A percentile compares a stretch with the other conserved stretches of the same genome.
These are phyloP conservation scores for Coniferiporia weirii DNA, from an alignment of 1,284 basidiomycete genomes.

Conservation along the genomic window DNA sequence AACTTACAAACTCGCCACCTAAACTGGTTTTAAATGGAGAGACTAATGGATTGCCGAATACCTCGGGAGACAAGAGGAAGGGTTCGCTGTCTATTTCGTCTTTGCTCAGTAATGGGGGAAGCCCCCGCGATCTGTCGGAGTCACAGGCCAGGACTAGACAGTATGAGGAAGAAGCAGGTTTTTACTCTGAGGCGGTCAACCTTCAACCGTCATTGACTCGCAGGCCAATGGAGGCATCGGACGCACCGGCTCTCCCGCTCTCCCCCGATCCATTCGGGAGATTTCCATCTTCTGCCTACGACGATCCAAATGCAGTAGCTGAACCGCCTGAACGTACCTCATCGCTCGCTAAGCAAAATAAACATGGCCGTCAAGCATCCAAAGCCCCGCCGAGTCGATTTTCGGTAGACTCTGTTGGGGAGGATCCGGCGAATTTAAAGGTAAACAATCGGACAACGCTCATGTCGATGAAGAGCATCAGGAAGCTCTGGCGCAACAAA, in stretches of 20 bases:
- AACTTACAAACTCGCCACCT: constrained; percentile 44
- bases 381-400: constrained; percentile 54
- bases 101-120: constrained; percentile 31
- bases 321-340: constrained; percentile 10
- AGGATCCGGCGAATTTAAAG: constrained; percentile 30
- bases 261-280: constrained; percentile 77
- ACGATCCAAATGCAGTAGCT: not conserved
- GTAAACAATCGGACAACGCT: constrained; percentile 33
- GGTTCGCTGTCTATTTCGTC: constrained; percentile 16
- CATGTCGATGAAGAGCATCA: constrained; percentile 64
- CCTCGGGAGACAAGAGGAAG: constrained; percentile 3
- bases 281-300: constrained; percentile 42
- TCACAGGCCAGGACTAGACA: constrained; percentile 49
- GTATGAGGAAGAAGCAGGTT: constrained; percentile 39
- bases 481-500: constrained; percentile 70
- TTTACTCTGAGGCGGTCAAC: constrained; percentile 38
- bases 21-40: constrained; percentile 58
- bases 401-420: constrained; percentile 60
- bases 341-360: constrained; percentile 8
- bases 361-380: not conserved
- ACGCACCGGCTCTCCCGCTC: constrained; percentile 57
- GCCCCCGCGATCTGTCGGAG: constrained; percentile 35
- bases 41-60: not conserved
- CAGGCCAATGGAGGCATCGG: constrained; percentile 20
- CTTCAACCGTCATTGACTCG: constrained; percentile 26